Conservation (phyloP, 2,329 filamentous ascomycete species). For the Fusarium xylarioides region DNA sequence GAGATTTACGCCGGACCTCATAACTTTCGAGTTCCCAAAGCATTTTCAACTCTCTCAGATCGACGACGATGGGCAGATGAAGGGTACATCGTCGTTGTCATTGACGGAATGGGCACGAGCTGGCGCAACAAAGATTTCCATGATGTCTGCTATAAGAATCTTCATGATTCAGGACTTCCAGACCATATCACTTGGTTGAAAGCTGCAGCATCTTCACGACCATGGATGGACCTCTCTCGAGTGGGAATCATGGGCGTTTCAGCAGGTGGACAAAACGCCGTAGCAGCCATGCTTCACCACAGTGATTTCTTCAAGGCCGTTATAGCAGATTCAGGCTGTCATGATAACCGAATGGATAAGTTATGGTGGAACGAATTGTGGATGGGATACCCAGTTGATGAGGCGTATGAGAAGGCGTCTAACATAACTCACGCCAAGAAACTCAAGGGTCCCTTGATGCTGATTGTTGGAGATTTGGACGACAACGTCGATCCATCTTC, state of each 20-base stretch:
- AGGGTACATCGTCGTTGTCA: conserved; percentile 44
- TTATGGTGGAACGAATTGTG: conserved; percentile 47
- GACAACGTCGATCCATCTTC: conserved; percentile 44
- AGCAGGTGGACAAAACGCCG: conserved; percentile 45
- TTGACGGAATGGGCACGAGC: conserved; percentile 48
- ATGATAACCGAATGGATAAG: conserved; percentile 47
- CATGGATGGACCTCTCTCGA: conserved; percentile 43
- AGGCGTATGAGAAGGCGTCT: conserved; percentile 41
- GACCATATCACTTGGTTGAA: conserved; percentile 45
- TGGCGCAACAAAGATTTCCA: conserved; percentile 45
- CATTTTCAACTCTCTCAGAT: conserved; percentile 26
- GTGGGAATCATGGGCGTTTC: conserved; percentile 45
- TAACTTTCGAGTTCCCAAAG: conserved; percentile 38
- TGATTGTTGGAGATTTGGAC: conserved; percentile 44
- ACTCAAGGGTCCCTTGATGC: conserved; percentile 40
- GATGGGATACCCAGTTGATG: conserved; percentile 47
- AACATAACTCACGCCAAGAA: conserved; percentile 43
- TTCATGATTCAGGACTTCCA: conserved; percentile 42
- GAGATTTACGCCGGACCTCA: conserved; percentile 45
- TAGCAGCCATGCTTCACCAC: conserved; percentile 42
- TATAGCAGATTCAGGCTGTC: conserved; percentile 41
- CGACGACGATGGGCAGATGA: conserved; percentile 40
- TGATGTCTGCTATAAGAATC: conserved; percentile 44
- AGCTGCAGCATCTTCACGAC: conserved; percentile 39
- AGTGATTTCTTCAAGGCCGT: conserved; percentile 44